A percentile compares a stretch with the other conserved stretches of the same genome.
Conservation (phyloP, 2,329 filamentous ascomycete genomes). For the Allantophomopsis cytisporea region DNA sequence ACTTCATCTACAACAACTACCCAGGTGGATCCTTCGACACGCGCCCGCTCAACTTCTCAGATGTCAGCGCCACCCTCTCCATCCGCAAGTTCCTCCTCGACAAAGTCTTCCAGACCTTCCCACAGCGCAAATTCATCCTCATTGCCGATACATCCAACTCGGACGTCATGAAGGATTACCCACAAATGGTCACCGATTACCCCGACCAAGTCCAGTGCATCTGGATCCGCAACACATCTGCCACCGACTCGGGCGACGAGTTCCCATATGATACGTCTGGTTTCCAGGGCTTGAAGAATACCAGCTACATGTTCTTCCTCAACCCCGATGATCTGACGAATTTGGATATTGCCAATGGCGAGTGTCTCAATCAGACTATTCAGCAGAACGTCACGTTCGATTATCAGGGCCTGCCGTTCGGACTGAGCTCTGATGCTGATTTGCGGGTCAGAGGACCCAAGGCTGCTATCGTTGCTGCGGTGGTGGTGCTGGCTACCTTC, state of each 20-base stretch:
- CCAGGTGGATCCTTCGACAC: slow-evolving; percentile 68
- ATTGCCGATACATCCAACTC: slow-evolving; percentile 65
- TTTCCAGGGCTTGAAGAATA: slow-evolving; percentile 53
- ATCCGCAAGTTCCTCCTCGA: slow-evolving; percentile 58
- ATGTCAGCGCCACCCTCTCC: slow-evolving; percentile 54
- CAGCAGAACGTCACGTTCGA: slow-evolving; percentile 60
- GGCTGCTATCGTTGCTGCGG: no score
- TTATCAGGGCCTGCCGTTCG: slow-evolving; percentile 42
- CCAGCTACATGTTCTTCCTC: slow-evolving; percentile 68
- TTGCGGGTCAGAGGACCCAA: no score
- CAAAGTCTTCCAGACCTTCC: slow-evolving; percentile 64
- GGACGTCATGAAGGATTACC: slow-evolving; percentile 59
- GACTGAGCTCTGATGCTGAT: slow-evolving; percentile 7
- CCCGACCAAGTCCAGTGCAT: slow-evolving; percentile 67
- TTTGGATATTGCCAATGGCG: slow-evolving; percentile 52
- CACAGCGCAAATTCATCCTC: slow-evolving; percentile 60
- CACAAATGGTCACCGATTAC: slow-evolving; percentile 47
- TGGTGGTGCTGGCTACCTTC: no score
- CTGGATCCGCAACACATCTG: slow-evolving; percentile 59
- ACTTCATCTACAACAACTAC: slow-evolving; percentile 67
- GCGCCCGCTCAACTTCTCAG: slow-evolving; percentile 67
- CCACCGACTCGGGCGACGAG: slow-evolving; percentile 50
- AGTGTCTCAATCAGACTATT: slow-evolving; percentile 52
- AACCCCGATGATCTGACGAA: slow-evolving; percentile 53
- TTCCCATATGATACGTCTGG: slow-evolving; percentile 66